Percentiles rank a stretch among this genome's conserved stretches.
Evolutionary conservation across 73 alveolate genomes (phyloP).

Genomic region (Effrenium voratum): DNA sequence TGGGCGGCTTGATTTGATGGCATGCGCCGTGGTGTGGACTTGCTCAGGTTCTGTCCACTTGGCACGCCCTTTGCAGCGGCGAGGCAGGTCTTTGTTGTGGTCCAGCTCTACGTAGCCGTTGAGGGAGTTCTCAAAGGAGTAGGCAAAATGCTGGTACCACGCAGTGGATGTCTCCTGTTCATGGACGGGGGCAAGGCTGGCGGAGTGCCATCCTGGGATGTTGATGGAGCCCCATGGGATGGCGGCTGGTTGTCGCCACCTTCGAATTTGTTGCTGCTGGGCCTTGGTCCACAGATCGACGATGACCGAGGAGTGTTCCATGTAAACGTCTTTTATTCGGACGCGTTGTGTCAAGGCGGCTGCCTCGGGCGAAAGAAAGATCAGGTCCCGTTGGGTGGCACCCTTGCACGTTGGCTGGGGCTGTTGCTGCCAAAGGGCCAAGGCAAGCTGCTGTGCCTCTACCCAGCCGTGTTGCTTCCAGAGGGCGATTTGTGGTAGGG

Average conservation of each 20-base stretch:
- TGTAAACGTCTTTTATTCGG: neutral
- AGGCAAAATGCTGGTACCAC: neutral
- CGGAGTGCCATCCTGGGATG: neutral
- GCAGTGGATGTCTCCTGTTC: neutral
- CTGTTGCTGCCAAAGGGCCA: neutral
- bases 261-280: neutral
- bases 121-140: neutral
- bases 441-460: neutral
- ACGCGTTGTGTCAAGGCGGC: neutral
- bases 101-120: neutral
- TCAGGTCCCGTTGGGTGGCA: neutral
- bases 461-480: neutral
- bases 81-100: neutral
- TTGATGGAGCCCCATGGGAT: neutral
- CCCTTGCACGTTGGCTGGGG: neutral
- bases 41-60: too few relatives aligned
- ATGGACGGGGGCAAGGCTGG: neutral
- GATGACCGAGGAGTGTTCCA: neutral
- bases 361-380: neutral
- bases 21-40: too few relatives aligned
- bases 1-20: neutral
- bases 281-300: neutral
- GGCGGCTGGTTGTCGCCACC: neutral
- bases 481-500: neutral
- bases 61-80: neutral